Evolutionary conservation across 305 asterid species (phyloP), one percentile per base, ranked within the genome.

Genomic region (Fraxinus xanthoxyloides): DNA sequence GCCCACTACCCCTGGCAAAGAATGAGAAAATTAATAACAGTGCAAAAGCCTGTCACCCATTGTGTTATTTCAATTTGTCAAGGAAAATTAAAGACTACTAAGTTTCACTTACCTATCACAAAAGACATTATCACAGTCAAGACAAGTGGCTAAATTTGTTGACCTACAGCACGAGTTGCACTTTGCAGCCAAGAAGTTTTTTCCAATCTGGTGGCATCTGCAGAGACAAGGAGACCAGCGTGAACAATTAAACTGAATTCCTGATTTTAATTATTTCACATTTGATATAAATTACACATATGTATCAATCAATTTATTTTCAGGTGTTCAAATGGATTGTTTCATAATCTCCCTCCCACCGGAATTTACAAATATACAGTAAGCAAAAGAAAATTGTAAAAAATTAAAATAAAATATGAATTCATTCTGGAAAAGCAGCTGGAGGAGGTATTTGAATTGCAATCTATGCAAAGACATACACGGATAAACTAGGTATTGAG

Each of bases 141-240:
- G 85, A 80, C 98, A 94, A 72, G 91, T 82, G 81, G 97, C 95
- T 83, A 94, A 85, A 61, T 90, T 84, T 82, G 90, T 89, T 48
- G 91, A 85, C 77, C 87, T 84, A 43, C 90, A 89, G 77, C 98
- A 94, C n/a, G 91, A 85, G 82, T 87, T 89, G 89, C 98, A 94
- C 82, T 89, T 92, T 59, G 97, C 90, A 79, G 81, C 75, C 85
- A 86, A 86, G 79, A 81, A 77, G 32, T 82, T 90, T 82, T 89
- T 91, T 15, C 92, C 93, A 84, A 93, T 85, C 80, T 79, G 88
- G 87, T 84, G 86, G 88, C 97, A 92, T 84, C 98, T 93, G 88
- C 89, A 88, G 77, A 85, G 48, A 54, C 17, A 79, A 31, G 79
- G 38, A 79, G 82, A 75, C 19, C 32, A 63, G 70, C 61, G 31